These are phyloP conservation scores for Starmerella vaccinii DNA, from an alignment of 805 yeast genomes.

Conservation along the genomic window DNA sequence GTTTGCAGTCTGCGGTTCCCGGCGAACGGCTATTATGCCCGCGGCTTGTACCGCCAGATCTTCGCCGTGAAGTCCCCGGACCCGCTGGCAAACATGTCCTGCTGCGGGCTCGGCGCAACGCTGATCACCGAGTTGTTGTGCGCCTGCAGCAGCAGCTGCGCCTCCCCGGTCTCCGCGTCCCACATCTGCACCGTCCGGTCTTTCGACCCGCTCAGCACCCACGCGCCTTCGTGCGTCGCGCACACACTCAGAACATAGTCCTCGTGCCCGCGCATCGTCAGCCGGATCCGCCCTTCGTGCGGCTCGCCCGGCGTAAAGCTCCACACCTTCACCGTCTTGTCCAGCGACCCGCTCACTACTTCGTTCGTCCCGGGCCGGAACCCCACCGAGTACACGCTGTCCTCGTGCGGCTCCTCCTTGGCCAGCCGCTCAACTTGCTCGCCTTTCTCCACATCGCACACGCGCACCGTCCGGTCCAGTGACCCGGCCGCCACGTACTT, in stretches of 20 bases:
- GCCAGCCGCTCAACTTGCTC: constrained; percentile 85
- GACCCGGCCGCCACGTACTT: constrained; percentile 92
- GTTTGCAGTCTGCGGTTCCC: too few relatives aligned
- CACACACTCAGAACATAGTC: constrained; percentile 93
- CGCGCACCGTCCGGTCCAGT: constrained; percentile 86
- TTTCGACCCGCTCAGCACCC: constrained; percentile 86
- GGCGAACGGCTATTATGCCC: constrained; percentile 5
- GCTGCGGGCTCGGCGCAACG: constrained; percentile 80
- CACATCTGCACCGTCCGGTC: constrained; percentile 96
- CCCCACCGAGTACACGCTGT: constrained; percentile 89
- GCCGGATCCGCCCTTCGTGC: constrained; percentile 9
- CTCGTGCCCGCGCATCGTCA: constrained; percentile 85
- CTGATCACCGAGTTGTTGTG: constrained; percentile 92
- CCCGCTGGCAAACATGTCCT: constrained; percentile 92
- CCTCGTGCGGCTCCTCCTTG: constrained; percentile 84
- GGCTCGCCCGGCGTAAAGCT: constrained; percentile 61
- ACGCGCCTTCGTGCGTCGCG: constrained; percentile 84
- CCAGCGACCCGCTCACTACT: constrained; percentile 89
- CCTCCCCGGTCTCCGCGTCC: constrained; percentile 88
- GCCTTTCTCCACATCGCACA: constrained; percentile 92
- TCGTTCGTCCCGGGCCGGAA: constrained; percentile 86
- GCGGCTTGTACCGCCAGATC: constrained; percentile 60
- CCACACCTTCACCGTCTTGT: constrained; percentile 94
- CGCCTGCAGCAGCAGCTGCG: constrained; percentile 90
- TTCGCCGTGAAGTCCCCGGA: constrained; percentile 96